Percentiles rank a stretch among this genome's conserved stretches.
phyloP scores from a whole-genome alignment of 2,329 filamentous ascomycete species.

The Paecilomyces formosus region DNA sequence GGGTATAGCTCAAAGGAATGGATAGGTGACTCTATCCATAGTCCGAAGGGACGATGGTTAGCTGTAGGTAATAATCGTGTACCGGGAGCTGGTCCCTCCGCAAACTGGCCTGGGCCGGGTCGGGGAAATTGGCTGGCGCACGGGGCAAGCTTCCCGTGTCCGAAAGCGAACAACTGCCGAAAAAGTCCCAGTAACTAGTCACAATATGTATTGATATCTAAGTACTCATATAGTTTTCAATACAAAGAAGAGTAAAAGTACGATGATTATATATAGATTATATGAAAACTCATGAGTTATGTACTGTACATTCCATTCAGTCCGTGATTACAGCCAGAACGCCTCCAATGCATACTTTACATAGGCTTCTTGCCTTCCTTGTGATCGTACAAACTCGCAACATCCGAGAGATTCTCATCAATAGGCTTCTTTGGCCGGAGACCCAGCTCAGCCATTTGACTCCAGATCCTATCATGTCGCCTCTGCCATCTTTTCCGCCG shows the following conservation, averaged over 20 bases:
- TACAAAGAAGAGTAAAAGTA: no score
- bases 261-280: no score
- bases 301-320: neutral
- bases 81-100: neutral
- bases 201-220: no score
- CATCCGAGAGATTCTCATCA: conserved; percentile 16
- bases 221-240: no score
- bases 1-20: neutral
- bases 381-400: conserved; percentile 16
- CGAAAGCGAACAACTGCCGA: neutral
- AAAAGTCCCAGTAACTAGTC: neutral
- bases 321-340: neutral
- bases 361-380: neutral
- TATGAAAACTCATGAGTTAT: neutral
- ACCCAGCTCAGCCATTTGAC: conserved; percentile 41
- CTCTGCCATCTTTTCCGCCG: conserved; percentile 38
- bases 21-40: neutral
- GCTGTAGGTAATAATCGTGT: neutral
- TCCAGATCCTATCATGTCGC: conserved; percentile 39
- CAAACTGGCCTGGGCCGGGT: neutral
- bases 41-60: neutral
- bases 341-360: neutral
- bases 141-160: neutral
- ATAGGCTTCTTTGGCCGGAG: conserved; percentile 49
- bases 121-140: neutral